Evolutionary conservation across 148 eudicot species (phyloP).

Genomic region (Silene latifolia): DNA sequence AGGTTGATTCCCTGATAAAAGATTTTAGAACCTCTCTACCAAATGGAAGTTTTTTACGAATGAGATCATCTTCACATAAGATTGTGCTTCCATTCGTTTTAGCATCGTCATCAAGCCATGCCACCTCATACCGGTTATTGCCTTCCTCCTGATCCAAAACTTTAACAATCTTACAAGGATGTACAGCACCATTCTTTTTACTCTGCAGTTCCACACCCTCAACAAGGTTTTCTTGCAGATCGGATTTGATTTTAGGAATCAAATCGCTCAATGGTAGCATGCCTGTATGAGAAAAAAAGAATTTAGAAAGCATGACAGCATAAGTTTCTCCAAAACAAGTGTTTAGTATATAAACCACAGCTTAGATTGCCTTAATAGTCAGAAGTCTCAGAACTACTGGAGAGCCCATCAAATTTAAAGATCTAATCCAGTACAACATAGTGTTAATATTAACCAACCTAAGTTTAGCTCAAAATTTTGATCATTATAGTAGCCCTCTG

Average conservation of each 20-base stretch:
- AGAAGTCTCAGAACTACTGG: too few species aligned
- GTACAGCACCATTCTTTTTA: slow-evolving; percentile 55
- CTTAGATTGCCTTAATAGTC: too few species aligned
- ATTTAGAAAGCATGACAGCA: slow-evolving; percentile 4
- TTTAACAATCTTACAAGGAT: slow-evolving; percentile 66
- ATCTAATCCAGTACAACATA: neutral
- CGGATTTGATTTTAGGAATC: slow-evolving; percentile 50
- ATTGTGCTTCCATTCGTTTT: slow-evolving; percentile 52
- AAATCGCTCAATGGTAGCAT: slow-evolving; percentile 81
- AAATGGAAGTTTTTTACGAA: slow-evolving; percentile 72
- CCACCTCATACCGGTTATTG: slow-evolving; percentile 60
- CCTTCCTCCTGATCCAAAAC: slow-evolving; percentile 55
- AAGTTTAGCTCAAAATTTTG: neutral
- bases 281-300: slow-evolving; percentile 41
- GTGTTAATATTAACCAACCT: neutral
- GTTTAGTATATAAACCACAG: too few species aligned
- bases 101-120: slow-evolving; percentile 68
- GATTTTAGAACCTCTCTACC: slow-evolving; percentile 76
- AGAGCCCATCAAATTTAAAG: too few species aligned
- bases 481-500: neutral
- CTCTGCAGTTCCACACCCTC: slow-evolving; percentile 76
- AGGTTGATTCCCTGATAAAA: slow-evolving; percentile 84
- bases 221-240: slow-evolving; percentile 53
- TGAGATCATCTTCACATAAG: slow-evolving; percentile 65
- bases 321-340: neutral